Evolutionary conservation across 164 flowering plant genomes (phyloP).

Genomic region (Brasenia schreberi): DNA sequence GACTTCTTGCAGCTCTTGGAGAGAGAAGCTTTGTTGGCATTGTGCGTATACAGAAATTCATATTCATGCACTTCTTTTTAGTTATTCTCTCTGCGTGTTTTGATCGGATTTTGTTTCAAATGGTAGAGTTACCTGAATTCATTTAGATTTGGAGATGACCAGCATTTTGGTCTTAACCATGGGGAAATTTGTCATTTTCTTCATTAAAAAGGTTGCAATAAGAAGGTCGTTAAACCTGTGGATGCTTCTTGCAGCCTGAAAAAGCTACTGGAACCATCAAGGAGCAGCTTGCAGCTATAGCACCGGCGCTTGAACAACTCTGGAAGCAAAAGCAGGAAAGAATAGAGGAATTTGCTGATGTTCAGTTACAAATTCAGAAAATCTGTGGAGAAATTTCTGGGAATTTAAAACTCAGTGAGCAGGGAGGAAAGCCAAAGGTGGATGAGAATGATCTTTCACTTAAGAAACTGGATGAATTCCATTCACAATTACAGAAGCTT

Average conservation of each 20-base stretch:
- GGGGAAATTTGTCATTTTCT: too few relatives aligned
- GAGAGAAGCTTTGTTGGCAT: constrained; percentile 53
- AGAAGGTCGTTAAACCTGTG: background rate
- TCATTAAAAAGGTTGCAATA: too few relatives aligned
- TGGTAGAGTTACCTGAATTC: too few relatives aligned
- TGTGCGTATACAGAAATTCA: constrained; percentile 29
- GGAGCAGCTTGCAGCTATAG: constrained; percentile 84
- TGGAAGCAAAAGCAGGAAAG: constrained; percentile 79
- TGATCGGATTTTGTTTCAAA: too few relatives aligned
- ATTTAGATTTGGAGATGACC: too few relatives aligned
- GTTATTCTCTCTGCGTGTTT: too few relatives aligned
- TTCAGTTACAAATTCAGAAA: constrained; percentile 70
- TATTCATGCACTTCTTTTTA: too few relatives aligned
- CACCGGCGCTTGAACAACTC: constrained; percentile 63
- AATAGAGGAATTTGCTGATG: constrained; percentile 65
- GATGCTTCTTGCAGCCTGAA: constrained; percentile 42
- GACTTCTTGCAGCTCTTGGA: constrained; percentile 69
- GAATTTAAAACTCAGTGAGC: constrained; percentile 25
- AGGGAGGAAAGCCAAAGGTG: constrained; percentile 30
- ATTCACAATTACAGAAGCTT: constrained; percentile 74
- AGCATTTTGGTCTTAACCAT: too few relatives aligned
- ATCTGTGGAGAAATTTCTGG: constrained; percentile 85
- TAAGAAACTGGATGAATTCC: constrained; percentile 73
- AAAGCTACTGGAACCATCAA: constrained; percentile 75
- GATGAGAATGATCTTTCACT: constrained; percentile 74